Base-by-base conservation (phyloP, 805 yeast species). In the Cyberlindnera maclurae region DNA sequence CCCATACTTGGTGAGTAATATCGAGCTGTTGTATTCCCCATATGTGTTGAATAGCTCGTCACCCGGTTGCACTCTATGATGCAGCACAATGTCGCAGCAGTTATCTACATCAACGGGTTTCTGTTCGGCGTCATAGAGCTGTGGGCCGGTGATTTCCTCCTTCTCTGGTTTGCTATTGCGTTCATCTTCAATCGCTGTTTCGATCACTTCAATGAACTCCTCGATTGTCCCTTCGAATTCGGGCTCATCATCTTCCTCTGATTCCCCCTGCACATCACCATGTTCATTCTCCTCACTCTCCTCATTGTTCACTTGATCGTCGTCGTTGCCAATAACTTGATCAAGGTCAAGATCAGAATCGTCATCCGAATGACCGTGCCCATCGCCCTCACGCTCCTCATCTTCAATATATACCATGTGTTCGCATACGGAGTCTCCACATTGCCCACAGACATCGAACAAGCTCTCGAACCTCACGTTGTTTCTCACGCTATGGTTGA, bases 1-100 rank as follows among this genome's bases (percentile, higher is more conserved):
- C 1, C 96, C 96, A 55, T 88, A 89, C 40, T 84, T 70, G 12
- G 88, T 75, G 12, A 88, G 57, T 30, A 89, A 61, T 28, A 74
- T 70, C 0, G 82, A 67, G 48, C 84, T 86, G 12, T 79, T 61
- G 29, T 81, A 65, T 20, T 78, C 81, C 0, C 96, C 97, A 51
- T 88, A 89, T 0, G 93, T 78, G 60, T 86, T 88, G 65, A 79
- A 84, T 12, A 90, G 52, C 52, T 90, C 96, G 11, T 65, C 57
- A 7, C 76, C 75, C 26, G 60, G 54, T 1, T 50, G 36, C 1
- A 84, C 73, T 2, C 59, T 53, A 12, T 54, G 56, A 15, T 67
- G 63, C 3, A 80, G 51, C 0, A 74, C 67, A 12, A 88, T 75
- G 49, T 87, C 96, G 49, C 95, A 85, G 46, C 88, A 79, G 41